phyloP scores from a whole-genome alignment of 257 asterid species.

The Osmanthus fragrans region DNA sequence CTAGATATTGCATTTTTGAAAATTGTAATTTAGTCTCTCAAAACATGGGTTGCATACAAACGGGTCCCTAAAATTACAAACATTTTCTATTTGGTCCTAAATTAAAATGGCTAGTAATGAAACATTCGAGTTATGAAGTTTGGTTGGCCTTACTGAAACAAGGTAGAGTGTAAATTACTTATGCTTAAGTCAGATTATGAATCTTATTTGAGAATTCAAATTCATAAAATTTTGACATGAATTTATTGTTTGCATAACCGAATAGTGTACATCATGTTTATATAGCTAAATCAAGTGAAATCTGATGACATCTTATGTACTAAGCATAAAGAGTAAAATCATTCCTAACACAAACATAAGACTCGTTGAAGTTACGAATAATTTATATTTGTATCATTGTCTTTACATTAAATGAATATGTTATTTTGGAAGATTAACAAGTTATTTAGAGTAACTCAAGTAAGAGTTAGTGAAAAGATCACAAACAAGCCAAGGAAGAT shows the following conservation, averaged over 20 bases:
- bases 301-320: neutral
- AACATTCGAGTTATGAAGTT: neutral
- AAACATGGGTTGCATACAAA: no score
- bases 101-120: no score
- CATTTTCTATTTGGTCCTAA: no score
- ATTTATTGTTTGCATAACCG: no score
- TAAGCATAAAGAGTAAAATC: neutral
- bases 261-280: neutral
- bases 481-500: neutral
- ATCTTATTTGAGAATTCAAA: neutral
- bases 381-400: neutral
- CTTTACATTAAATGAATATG: neutral
- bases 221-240: no score
- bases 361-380: no score
- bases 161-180: neutral
- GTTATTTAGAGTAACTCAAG: no score
- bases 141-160: neutral
- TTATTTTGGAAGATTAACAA: neutral
- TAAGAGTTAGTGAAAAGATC: neutral
- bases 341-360: no score
- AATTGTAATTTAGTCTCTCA: no score
- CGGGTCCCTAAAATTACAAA: no score
- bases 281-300: no score
- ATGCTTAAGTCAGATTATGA: neutral
- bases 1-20: no score